Conservation (phyloP, 176 grass and related monocot genomes). For the Rhynchospora tenuis region DNA sequence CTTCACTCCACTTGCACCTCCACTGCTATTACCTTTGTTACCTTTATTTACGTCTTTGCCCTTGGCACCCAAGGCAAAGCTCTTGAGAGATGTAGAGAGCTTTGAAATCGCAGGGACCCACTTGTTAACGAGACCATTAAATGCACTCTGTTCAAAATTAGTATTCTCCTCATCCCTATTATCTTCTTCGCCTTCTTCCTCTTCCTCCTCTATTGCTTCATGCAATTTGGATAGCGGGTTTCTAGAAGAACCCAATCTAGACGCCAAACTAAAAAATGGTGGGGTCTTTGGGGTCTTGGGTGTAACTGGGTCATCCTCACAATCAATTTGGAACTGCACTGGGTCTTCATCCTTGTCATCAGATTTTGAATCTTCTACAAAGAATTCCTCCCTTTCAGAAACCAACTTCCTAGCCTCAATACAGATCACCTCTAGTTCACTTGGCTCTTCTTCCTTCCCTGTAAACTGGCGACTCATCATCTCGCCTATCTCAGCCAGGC, state of each 20-base stretch:
- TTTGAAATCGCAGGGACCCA: constrained; percentile 33
- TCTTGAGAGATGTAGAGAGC: constrained; percentile 62
- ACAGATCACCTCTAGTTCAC: constrained; percentile 80
- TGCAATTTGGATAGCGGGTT: constrained; percentile 66
- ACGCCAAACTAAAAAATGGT: constrained; percentile 44
- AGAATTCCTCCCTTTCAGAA: constrained; percentile 43
- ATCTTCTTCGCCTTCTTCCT: constrained; percentile 44
- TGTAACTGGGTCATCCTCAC: constrained; percentile 38
- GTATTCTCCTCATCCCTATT: constrained; percentile 17
- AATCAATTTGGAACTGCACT: constrained; percentile 68
- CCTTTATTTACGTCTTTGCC: constrained; percentile 32
- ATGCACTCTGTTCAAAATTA: constrained; percentile 20
- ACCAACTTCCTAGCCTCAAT: constrained; percentile 68
- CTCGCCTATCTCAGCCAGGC: constrained; percentile 78
- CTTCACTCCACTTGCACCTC: constrained; percentile 41
- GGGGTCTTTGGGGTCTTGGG: constrained; percentile 36
- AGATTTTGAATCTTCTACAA: constrained; percentile 48
- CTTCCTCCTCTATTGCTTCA: constrained; percentile 63
- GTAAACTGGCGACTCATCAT: constrained; percentile 98
- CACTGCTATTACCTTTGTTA: constrained; percentile 47
- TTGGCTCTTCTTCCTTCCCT: constrained; percentile 76
- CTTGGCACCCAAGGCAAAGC: constrained; percentile 44
- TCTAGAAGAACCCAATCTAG: constrained; percentile 36
- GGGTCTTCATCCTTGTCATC: constrained; percentile 59
- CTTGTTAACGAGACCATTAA: constrained; percentile 23